These are phyloP conservation scores for Acanthamoeba castellanii DNA, from an alignment of 208 protist species.

Conservation along the genomic window DNA sequence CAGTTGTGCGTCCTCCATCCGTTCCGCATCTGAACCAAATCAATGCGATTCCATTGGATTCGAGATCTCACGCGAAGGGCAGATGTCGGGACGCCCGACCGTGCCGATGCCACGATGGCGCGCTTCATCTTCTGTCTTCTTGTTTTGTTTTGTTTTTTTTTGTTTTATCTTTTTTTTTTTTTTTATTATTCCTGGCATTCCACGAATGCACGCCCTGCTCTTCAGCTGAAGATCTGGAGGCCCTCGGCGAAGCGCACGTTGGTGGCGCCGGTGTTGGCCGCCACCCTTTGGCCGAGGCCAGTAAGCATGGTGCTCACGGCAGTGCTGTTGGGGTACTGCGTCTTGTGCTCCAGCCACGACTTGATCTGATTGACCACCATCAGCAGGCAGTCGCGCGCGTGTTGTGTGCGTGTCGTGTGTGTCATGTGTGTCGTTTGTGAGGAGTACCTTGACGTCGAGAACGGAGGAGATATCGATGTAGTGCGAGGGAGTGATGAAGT, in stretches of 20 bases:
- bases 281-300: not conserved
- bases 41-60: no score
- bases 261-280: not conserved
- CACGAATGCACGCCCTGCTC: not conserved
- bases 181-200: not conserved
- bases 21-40: no score
- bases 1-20: no score
- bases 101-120: no score
- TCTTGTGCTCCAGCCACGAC: slow-evolving; percentile 63
- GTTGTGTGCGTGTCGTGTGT: no score
- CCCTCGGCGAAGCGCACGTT: slow-evolving; percentile 31
- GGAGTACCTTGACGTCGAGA: not conserved
- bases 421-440: not conserved
- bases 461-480: slow-evolving; percentile 41
- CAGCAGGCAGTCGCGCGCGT: no score
- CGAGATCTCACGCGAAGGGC: no score
- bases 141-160: no score
- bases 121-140: no score
- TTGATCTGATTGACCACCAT: not conserved
- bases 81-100: no score
- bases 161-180: no score
- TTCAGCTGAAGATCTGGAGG: slow-evolving; percentile 45
- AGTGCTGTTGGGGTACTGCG: slow-evolving; percentile 44
- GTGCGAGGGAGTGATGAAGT: slow-evolving; percentile 67
- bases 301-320: slow-evolving; percentile 2